phyloP scores from a whole-genome alignment of 106 monocot genomes.

The Narthecium ossifragum region DNA sequence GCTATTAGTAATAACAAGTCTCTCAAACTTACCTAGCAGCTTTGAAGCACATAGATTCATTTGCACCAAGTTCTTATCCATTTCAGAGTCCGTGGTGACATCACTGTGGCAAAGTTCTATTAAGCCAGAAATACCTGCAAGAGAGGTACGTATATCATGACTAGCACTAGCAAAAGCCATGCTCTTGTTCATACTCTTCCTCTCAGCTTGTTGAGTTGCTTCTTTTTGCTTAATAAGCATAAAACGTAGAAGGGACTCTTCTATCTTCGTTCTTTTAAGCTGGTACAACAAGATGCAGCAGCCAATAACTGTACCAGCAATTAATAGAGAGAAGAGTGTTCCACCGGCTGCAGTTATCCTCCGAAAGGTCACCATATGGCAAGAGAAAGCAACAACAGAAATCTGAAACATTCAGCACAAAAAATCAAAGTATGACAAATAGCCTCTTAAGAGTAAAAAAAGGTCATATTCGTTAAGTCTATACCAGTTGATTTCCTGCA shows the following conservation, averaged over 20 bases:
- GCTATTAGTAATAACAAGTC: neutral
- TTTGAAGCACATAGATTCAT: constrained; percentile 58
- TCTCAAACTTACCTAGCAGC: constrained; percentile 33
- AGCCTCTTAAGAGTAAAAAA: neutral
- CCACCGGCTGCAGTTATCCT: constrained; percentile 11
- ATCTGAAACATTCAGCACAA: constrained; percentile 18
- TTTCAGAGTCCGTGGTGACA: constrained; percentile 18
- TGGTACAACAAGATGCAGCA: constrained; percentile 15
- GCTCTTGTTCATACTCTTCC: constrained; percentile 96
- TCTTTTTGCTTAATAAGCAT: constrained; percentile 69
- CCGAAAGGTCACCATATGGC: constrained; percentile 3
- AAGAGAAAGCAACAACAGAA: constrained; percentile 10
- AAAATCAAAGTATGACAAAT: neutral
- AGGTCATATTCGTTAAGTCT: neutral
- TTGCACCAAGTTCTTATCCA: constrained; percentile 44
- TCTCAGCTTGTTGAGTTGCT: constrained; percentile 76
- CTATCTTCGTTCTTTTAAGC: constrained; percentile 14
- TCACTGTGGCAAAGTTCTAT: constrained; percentile 42
- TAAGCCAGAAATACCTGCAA: constrained; percentile 54
- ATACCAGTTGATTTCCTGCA: constrained; percentile 22
- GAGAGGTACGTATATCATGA: constrained; percentile 70
- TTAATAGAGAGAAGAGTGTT: constrained; percentile 10
- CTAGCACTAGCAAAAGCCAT: constrained; percentile 74
- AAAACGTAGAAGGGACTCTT: constrained; percentile 21
- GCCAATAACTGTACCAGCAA: constrained; percentile 17